Base-by-base conservation (phyloP, 73 alveolate species). In the Symbiodinium natans region DNA sequence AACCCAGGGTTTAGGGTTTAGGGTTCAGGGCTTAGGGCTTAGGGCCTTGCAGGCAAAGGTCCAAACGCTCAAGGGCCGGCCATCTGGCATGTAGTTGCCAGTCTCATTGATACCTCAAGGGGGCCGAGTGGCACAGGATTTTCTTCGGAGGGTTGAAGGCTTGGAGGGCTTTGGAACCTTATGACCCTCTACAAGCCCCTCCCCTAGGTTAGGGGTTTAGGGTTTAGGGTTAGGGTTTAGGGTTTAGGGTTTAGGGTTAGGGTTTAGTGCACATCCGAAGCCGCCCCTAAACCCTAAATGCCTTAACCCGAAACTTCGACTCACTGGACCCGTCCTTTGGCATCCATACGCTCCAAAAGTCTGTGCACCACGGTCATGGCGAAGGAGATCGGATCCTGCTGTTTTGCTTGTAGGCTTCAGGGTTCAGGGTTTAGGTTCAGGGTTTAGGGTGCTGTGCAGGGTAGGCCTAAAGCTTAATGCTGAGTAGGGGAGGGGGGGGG, bases 331-430 rank as follows among this genome's bases (percentile, higher is more conserved):
- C n/a, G 29, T 46, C 98, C 98, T 92, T 92, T 77, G n/a, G 54
- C 83, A 23, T 92, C 92, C 98, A 92, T 92, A 29, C 98, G 27
- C 83, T 92, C 98, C 10, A 92, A 83, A 29, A 92, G 38, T 19
- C 98, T 85, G 42, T 92, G 98, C 27, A 92, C 98, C 39, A 48
- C 89, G 1, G 98, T 92, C 98, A 92, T 92, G 82, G 98, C 82
- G 42, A 92, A 92, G 83, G 84, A 43, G 89, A 92, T 77, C 42
- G 98, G 98, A 38, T 92, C 98, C 98, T 92, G 42, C 36, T 3
- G 42, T 27, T 4, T 82, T 13, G 19, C 21, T 23, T 17, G 43
- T 13, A 2, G 59, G 59, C 17, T 46, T 46, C 59, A 46, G 59
- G 59, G 9, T 46, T n/a, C n/a, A n/a, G n/a, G n/a, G n/a, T n/a